Evolutionary conservation across 2,329 filamentous ascomycete species (phyloP), one percentile per base, ranked within the genome.

Genomic region (Claviceps quebecensis): DNA sequence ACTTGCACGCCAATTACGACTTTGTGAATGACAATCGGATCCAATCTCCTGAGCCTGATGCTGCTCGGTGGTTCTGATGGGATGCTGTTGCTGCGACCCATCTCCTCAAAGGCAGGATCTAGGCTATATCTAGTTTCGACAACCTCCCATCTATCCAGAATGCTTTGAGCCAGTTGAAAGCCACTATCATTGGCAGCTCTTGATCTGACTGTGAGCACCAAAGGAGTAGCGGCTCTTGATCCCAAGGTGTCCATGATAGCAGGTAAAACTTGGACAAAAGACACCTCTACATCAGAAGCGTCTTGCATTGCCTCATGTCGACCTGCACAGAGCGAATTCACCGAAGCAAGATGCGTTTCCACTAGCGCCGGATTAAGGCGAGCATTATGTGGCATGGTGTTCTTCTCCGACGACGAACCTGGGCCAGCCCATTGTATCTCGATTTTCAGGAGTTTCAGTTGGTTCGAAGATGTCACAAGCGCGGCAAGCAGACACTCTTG

Each of bases 101-200:
- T 73, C 58, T 90, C 84, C 57, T 88, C 84, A 63, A 95, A 91
- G 13, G 84, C 84, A 2, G 83, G 69, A 61, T 93, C 86, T 7
- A 94, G 69, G 9, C 70, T 73, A 56, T 84, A 80, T n/a, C 76
- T 68, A 47, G 79, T 74, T 36, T 86, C 80, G 9, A 91, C 64
- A 14, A 95, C 70, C 58, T 93, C 84, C 91, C 91, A 97, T 55
- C 85, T 78, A 56, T 88, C 83, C 55, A 97, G 74, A 41, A 90
- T 77, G 57, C 83, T 95, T 58, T 85, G 80, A 0, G 79, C 71
- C 36, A 82, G 79, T 56, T 83, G 80, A 43, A 77, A 81, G 34
- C 82, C 56, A 70, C 73, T 51, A 72, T 69, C 56, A 67, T 67
- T 51, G 74, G 75, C 49, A 76, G 66, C 60, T 76, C 77, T 62